Base-by-base conservation (phyloP, 176 grass and related monocot genomes). In the Melocanna baccifera region DNA sequence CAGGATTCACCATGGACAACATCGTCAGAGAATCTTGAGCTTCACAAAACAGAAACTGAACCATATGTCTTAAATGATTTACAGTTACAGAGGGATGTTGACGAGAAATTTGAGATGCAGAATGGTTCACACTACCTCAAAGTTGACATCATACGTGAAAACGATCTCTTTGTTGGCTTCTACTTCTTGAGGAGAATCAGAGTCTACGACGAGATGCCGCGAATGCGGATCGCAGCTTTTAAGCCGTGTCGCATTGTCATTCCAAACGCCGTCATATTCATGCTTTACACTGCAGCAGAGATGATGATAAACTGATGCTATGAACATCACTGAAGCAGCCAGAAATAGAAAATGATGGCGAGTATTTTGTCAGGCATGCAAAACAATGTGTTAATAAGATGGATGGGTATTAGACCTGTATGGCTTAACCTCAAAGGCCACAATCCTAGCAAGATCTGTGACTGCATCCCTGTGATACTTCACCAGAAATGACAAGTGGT, bases 401-500 rank as follows among this genome's bases (percentile, higher is more conserved):
- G 55, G 16, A 67, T 66, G 39, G 63, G 62, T 56, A 57, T 70
- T 34, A 12, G 50, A 93, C 95, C 95, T 98, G 89, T 64, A 91
- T 39, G 91, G 91, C 67, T 98, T 98, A 51, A 94, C 95, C 83
- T 94, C 95, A 56, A 98, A 98, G 74, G 79, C 92, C 58, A 98
- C 95, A 66, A 94, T 98, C 83, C 95, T 91, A 16, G 92, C 89
- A 82, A 94, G 66, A 66, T 93, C 95, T 7, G 85, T 79, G 51
- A 85, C 36, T 26, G 13, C 61, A 86, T 98, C 92, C 81, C 87
- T 86, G 64, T 94, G 95, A 62, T 86, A 98, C 67, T 93, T 98
- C 42, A 98, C 92, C 39, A 91, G 39, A 67, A 98, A 98, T 7
- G 87, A 85, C 50, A 98, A 86, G 80, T 98, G 95, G 78, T 98